Evolutionary conservation across 2,329 filamentous ascomycete species (phyloP).

Genomic region (Rhynchosporium secalis): DNA sequence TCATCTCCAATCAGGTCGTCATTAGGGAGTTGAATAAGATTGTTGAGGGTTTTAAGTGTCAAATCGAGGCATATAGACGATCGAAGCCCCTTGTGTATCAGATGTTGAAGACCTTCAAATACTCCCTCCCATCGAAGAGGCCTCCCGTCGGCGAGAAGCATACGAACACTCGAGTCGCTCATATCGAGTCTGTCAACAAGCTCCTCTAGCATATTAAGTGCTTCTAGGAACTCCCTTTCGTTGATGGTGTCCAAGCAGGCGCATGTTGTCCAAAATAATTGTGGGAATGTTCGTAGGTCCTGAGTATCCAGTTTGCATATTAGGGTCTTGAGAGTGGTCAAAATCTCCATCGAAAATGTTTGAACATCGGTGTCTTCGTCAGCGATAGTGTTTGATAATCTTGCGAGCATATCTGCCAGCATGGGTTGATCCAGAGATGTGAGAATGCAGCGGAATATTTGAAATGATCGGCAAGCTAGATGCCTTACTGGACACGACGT

Average conservation of each 20-base stretch:
- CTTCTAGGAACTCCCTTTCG: conserved; percentile 90
- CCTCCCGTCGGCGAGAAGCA: conserved; percentile 72
- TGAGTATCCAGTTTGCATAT: conserved; percentile 80
- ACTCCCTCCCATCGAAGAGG: conserved; percentile 84
- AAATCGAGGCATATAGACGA: conserved; percentile 80
- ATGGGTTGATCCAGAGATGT: conserved; percentile 89
- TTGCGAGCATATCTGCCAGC: conserved; percentile 94
- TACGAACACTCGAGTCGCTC: conserved; percentile 65
- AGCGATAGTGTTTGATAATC: conserved; percentile 94
- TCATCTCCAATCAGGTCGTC: conserved; percentile 81
- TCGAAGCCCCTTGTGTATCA: conserved; percentile 89
- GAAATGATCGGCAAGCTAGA: conserved; percentile 93
- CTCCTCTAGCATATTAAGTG: conserved; percentile 85
- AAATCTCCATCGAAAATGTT: conserved; percentile 95
- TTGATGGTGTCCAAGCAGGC: conserved; percentile 97
- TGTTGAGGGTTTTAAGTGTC: conserved; percentile 75
- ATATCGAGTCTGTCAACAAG: conserved; percentile 84
- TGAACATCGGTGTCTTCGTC: conserved; percentile 94
- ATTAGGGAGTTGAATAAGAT: conserved; percentile 74
- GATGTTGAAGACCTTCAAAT: conserved; percentile 81
- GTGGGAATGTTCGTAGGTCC: conserved; percentile 84
- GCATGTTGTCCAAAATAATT: conserved; percentile 97
- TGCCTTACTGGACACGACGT: conserved; percentile 95
- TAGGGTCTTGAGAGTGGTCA: conserved; percentile 89
- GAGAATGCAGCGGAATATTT: conserved; percentile 92